phyloP scores from a whole-genome alignment of 176 grass and related monocot genomes.

The Alopecurus myosuroides region DNA sequence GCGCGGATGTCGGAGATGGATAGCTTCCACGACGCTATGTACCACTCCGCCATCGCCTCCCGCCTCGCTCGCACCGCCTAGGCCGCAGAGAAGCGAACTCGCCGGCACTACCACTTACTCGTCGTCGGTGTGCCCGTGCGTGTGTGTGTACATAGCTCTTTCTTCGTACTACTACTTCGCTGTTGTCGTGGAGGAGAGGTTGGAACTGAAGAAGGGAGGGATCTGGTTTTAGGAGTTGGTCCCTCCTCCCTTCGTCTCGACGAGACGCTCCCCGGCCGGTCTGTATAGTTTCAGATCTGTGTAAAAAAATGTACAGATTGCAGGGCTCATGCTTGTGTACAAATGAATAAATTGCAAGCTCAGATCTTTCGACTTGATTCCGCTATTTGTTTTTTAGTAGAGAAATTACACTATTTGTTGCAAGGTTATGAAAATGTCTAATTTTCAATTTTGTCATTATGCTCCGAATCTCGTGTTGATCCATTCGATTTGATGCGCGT shows the following conservation, averaged over 20 bases:
- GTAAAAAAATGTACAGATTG: not conserved
- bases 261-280: not conserved
- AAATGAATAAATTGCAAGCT: not conserved
- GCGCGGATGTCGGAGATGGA: conserved; percentile 61
- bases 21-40: conserved; percentile 79
- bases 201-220: not conserved
- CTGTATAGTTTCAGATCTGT: not conserved
- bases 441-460: no score
- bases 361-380: not conserved
- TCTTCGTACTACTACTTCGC: not conserved
- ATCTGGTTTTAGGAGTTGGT: conserved; percentile 9
- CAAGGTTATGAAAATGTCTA: no score
- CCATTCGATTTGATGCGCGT: not conserved
- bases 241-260: not conserved
- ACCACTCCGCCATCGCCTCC: conserved; percentile 93
- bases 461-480: not conserved
- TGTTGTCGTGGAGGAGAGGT: not conserved
- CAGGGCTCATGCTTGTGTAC: not conserved
- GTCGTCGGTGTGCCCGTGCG: not conserved
- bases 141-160: not conserved
- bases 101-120: not conserved
- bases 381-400: no score
- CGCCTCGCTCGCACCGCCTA: conserved; percentile 63
- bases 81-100: not conserved
- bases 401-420: no score